A percentile compares a stretch with the other conserved stretches of the same genome.
phyloP scores from a whole-genome alignment of 192 early-diverging fungal species.

The Coemansia sp. region DNA sequence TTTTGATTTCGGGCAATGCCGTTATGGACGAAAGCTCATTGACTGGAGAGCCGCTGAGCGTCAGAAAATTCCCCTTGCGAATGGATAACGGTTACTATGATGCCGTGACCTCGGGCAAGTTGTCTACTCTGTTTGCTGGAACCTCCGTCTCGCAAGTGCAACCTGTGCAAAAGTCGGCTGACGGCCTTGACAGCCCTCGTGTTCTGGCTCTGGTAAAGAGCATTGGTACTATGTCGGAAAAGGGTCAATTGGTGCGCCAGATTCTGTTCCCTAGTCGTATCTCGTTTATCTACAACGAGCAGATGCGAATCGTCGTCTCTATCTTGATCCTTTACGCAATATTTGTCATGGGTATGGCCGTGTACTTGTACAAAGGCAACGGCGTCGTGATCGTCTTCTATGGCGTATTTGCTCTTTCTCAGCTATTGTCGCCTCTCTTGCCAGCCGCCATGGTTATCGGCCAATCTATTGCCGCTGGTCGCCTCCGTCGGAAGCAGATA shows the following conservation, averaged over 20 bases:
- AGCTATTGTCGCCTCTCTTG: constrained; percentile 58
- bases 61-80: constrained; percentile 67
- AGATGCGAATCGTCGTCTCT: constrained; percentile 58
- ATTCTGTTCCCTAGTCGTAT: constrained; percentile 60
- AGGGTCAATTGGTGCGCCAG: constrained; percentile 60
- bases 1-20: constrained; percentile 62
- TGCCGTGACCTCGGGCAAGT: constrained; percentile 45
- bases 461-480: constrained; percentile 56
- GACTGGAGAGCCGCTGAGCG: constrained; percentile 73
- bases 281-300: constrained; percentile 64
- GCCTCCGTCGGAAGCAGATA: constrained; percentile 54
- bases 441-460: constrained; percentile 62
- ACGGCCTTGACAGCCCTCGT: constrained; percentile 35
- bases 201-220: constrained; percentile 8
- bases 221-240: constrained; percentile 55
- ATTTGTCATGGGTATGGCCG: constrained; percentile 32
- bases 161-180: constrained; percentile 19
- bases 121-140: constrained; percentile 66
- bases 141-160: constrained; percentile 59
- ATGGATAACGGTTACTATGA: constrained; percentile 53
- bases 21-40: constrained; percentile 70
- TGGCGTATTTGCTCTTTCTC: constrained; percentile 59
- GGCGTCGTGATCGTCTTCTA: constrained; percentile 54
- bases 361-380: constrained; percentile 45
- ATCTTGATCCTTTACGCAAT: constrained; percentile 55